Percentiles rank a stretch among this genome's conserved stretches.
These are phyloP conservation scores for Phytopythium sindhum DNA, from an alignment of 352 stramenopile genomes.

Conservation along the genomic window DNA sequence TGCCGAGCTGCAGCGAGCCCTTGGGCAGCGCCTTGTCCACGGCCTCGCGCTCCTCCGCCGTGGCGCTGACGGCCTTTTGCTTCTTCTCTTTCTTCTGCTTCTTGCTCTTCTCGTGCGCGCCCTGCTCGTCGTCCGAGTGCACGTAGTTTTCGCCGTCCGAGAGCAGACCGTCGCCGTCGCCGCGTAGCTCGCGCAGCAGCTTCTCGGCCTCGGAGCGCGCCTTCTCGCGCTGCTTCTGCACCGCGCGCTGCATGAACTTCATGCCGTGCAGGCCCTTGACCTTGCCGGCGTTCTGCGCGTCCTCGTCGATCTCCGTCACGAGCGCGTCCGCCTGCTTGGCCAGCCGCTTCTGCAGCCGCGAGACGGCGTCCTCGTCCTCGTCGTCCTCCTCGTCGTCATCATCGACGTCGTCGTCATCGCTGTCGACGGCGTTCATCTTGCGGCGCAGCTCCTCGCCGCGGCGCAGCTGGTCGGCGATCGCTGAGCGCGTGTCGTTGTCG, in stretches of 20 bases:
- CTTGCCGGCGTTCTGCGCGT: slow-evolving; percentile 45
- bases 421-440: slow-evolving; percentile 88
- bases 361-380: slow-evolving; percentile 43
- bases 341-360: slow-evolving; percentile 56
- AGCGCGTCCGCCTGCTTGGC: slow-evolving; percentile 70
- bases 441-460: slow-evolving; percentile 90
- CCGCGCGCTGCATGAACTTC: slow-evolving; percentile 98
- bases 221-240: slow-evolving; percentile 92
- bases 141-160: slow-evolving; percentile 54
- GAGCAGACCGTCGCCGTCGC: slow-evolving; percentile 69
- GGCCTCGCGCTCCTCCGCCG: slow-evolving; percentile 43
- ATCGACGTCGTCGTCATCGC: slow-evolving; percentile 57
- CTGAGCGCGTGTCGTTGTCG: slow-evolving; percentile 89
- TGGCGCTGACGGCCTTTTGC: slow-evolving; percentile 45
- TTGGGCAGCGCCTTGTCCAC: slow-evolving; percentile 52
- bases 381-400: slow-evolving; percentile 40
- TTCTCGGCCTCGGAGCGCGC: slow-evolving; percentile 91
- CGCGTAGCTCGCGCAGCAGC: slow-evolving; percentile 91
- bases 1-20: slow-evolving; percentile 52
- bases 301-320: slow-evolving; percentile 71
- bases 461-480: slow-evolving; percentile 86
- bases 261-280: slow-evolving; percentile 91
- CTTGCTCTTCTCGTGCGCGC: slow-evolving; percentile 18
- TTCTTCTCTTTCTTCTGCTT: slow-evolving; percentile 23
- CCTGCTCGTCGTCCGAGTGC: slow-evolving; percentile 40